These are phyloP conservation scores for Mesembryanthemum crystallinum DNA, from an alignment of 148 eudicot species.

Conservation along the genomic window DNA sequence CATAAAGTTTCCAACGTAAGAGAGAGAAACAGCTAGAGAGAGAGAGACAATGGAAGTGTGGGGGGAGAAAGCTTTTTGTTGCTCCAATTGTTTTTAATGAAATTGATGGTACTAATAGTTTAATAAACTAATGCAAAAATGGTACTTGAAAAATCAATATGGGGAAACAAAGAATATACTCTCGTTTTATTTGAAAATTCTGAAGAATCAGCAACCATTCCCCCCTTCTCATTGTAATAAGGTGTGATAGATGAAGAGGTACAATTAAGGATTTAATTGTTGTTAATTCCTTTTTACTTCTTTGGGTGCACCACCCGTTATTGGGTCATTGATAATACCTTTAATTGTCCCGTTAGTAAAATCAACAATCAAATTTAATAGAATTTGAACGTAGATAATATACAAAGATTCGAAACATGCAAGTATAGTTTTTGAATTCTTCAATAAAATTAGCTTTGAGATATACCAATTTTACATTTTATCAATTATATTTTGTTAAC, in stretches of 20 bases:
- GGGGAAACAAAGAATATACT: slow-evolving; percentile 22
- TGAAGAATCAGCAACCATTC: slow-evolving; percentile 8
- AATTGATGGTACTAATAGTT: not conserved
- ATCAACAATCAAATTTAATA: too few species aligned
- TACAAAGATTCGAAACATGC: too few species aligned
- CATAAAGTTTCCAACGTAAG: slow-evolving; percentile 29
- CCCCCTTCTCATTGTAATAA: too few species aligned
- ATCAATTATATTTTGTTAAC: too few species aligned
- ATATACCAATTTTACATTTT: too few species aligned
- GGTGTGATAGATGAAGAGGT: not conserved
- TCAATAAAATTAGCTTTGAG: too few species aligned
- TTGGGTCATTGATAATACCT: too few species aligned
- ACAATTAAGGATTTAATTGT: not conserved
- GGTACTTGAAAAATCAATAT: slow-evolving; percentile 8
- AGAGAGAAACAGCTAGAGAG: slow-evolving; percentile 26
- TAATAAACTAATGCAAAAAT: slow-evolving; percentile 7
- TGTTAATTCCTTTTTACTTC: not conserved
- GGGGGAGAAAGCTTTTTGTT: slow-evolving; percentile 16
- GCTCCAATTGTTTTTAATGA: not conserved
- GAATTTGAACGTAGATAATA: too few species aligned
- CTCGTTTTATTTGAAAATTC: not conserved
- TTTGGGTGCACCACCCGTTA: too few species aligned
- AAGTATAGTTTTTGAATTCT: too few species aligned
- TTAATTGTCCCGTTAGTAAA: too few species aligned
- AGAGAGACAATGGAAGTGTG: too few species aligned